phyloP scores from a whole-genome alignment of 805 yeast genomes.

The Candida pseudoglaebosa region DNA sequence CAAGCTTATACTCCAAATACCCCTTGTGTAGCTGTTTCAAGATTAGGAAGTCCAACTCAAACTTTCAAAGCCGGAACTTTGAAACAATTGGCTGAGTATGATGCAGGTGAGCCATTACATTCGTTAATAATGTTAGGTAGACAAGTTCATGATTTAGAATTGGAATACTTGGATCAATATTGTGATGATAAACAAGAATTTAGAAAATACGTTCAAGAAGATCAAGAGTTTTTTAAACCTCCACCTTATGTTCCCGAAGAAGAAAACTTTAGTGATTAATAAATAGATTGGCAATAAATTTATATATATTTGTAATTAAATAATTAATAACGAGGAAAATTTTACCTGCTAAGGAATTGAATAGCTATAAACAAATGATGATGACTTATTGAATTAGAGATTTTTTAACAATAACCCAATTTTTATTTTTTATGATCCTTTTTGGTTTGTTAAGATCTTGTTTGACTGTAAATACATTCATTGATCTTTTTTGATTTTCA shows the following conservation, averaged over 20 bases:
- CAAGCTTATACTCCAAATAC: constrained; percentile 80
- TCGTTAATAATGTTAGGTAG: constrained; percentile 87
- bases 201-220: constrained; percentile 41
- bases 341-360: no score
- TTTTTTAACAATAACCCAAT: no score
- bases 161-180: constrained; percentile 77
- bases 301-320: constrained; percentile 2
- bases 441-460: no score
- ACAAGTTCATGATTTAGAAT: constrained; percentile 89
- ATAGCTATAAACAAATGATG: no score
- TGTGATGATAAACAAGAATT: constrained; percentile 57
- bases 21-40: constrained; percentile 90
- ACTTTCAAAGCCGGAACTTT: constrained; percentile 81
- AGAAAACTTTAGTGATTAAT: constrained; percentile 18
- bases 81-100: constrained; percentile 71
- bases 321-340: no score
- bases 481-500: constrained; percentile 12
- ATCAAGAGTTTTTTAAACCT: constrained; percentile 73
- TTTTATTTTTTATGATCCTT: no score
- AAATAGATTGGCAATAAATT: no score
- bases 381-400: no score
- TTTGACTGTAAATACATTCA: neutral
- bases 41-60: constrained; percentile 86
- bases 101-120: constrained; percentile 92
- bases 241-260: constrained; percentile 57